Conservation (phyloP, 1,284 basidiomycete species). For the Puccinia hordei region DNA sequence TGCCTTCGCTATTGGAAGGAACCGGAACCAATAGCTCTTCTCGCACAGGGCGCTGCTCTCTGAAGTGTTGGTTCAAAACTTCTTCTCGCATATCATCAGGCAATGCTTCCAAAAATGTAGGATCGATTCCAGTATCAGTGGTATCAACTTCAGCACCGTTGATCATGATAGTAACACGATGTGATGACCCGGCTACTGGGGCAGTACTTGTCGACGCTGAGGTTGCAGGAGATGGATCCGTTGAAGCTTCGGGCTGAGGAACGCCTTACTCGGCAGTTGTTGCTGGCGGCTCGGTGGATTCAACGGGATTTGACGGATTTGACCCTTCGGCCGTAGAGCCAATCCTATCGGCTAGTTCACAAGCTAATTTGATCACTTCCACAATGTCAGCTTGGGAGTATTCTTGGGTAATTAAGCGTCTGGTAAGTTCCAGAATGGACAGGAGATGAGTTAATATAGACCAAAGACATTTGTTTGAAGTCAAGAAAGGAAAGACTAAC, state of each 20-base stretch:
- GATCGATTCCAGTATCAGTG: constrained; percentile 97
- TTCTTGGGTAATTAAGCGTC: constrained; percentile 25
- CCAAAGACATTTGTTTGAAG: too few relatives aligned
- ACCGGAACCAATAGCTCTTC: constrained; percentile 68
- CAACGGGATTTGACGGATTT: constrained; percentile 57
- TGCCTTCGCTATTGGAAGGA: too few relatives aligned
- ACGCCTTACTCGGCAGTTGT: constrained; percentile 52
- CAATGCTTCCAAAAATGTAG: constrained; percentile 93
- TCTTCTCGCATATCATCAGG: constrained; percentile 99
- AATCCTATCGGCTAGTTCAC: constrained; percentile 57
- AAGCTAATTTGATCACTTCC: constrained; percentile 55
- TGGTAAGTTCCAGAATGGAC: not conserved
- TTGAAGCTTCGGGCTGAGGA: constrained; percentile 17
- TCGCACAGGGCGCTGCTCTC: constrained; percentile 68
- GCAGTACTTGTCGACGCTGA: constrained; percentile 34
- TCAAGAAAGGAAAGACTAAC: constrained; percentile 6
- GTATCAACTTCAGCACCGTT: constrained; percentile 95
- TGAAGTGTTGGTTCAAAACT: constrained; percentile 93
- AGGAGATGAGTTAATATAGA: not conserved
- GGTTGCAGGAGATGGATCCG: constrained; percentile 38
- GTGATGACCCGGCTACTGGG: constrained; percentile 57
- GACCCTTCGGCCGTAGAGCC: constrained; percentile 55
- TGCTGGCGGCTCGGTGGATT: constrained; percentile 54
- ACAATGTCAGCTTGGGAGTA: constrained; percentile 52
- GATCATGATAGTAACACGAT: constrained; percentile 77